Evolutionary conservation across 1,139 yeast genomes (phyloP).

Genomic region (Diutina rugosa): DNA sequence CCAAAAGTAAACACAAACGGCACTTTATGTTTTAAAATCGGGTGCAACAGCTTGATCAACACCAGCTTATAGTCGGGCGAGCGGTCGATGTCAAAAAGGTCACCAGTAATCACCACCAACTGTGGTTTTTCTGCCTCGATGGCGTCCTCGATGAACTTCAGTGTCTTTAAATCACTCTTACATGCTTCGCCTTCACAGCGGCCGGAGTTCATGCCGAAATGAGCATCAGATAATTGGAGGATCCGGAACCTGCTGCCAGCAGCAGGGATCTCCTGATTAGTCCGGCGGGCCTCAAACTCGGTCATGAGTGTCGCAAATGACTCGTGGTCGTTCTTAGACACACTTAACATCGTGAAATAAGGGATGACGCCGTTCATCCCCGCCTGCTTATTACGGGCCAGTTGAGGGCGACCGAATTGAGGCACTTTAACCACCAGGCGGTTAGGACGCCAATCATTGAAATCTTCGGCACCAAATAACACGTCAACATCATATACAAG

Average conservation of each 20-base stretch:
- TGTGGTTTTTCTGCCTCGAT: constrained; percentile 69
- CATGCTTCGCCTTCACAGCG: constrained; percentile 58
- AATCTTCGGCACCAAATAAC: constrained; percentile 14
- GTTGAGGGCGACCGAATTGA: not conserved
- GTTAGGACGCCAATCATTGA: constrained; percentile 3
- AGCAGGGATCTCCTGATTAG: constrained; percentile 49
- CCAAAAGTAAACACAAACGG: constrained; percentile 80
- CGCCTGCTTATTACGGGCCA: constrained; percentile 17
- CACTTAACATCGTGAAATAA: constrained; percentile 18
- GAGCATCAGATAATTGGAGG: constrained; percentile 78
- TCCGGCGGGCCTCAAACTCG: not conserved
- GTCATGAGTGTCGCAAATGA: not conserved
- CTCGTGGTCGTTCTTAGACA: constrained; percentile 7
- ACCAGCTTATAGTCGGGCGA: constrained; percentile 75
- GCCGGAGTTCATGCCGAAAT: constrained; percentile 69
- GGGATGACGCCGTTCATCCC: constrained; percentile 16
- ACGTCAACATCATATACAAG: constrained; percentile 15
- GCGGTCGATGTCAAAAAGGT: constrained; percentile 60
- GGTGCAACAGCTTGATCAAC: constrained; percentile 60
- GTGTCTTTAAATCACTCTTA: constrained; percentile 45
- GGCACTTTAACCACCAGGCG: not conserved
- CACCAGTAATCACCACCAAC: constrained; percentile 76
- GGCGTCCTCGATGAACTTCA: constrained; percentile 45
- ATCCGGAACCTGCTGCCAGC: constrained; percentile 55
- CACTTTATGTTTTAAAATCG: constrained; percentile 49